A percentile compares a stretch with the other conserved stretches of the same genome.
These are phyloP conservation scores for Fusarium nurragi DNA, from an alignment of 2,329 filamentous ascomycete genomes.

Conservation along the genomic window DNA sequence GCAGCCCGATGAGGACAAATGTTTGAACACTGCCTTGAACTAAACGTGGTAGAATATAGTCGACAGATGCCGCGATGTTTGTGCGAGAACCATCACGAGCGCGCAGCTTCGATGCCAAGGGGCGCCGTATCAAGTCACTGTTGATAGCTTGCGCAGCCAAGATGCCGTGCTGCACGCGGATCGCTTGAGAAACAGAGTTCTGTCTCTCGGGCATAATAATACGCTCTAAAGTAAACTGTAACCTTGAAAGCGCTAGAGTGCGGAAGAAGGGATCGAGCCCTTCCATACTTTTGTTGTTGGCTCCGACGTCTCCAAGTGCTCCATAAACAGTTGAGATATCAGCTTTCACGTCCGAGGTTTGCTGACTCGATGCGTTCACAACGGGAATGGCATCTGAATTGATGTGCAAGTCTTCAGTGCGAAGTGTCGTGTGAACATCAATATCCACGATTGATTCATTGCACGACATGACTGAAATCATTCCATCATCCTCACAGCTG, in stretches of 20 bases:
- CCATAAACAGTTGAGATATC: constrained; percentile 34
- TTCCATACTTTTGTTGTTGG: constrained; percentile 28
- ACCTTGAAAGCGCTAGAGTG: constrained; percentile 39
- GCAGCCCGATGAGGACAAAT: constrained; percentile 34
- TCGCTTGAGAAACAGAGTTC: constrained; percentile 38
- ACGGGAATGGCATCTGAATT: constrained; percentile 38
- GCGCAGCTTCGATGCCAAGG: constrained; percentile 18
- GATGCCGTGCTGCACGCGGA: constrained; percentile 40
- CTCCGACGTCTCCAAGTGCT: constrained; percentile 27
- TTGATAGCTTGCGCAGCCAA: constrained; percentile 43
- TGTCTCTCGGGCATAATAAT: constrained; percentile 34
- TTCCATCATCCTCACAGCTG: constrained; percentile 30
- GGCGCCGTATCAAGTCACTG: constrained; percentile 26
- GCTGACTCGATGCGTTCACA: constrained; percentile 17
- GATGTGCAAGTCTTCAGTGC: constrained; percentile 39
- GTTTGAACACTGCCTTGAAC: constrained; percentile 38
- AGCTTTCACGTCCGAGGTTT: constrained; percentile 24
- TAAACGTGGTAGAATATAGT: constrained; percentile 37
- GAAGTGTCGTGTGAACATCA: constrained; percentile 38
- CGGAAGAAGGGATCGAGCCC: constrained; percentile 44
- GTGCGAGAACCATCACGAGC: constrained; percentile 11
- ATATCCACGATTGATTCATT: constrained; percentile 39
- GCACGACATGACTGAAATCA: constrained; percentile 40
- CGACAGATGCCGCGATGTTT: constrained; percentile 32
- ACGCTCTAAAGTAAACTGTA: constrained; percentile 36